phyloP scores from a whole-genome alignment of 2,329 filamentous ascomycete genomes.

The Didymella arachidicola region DNA sequence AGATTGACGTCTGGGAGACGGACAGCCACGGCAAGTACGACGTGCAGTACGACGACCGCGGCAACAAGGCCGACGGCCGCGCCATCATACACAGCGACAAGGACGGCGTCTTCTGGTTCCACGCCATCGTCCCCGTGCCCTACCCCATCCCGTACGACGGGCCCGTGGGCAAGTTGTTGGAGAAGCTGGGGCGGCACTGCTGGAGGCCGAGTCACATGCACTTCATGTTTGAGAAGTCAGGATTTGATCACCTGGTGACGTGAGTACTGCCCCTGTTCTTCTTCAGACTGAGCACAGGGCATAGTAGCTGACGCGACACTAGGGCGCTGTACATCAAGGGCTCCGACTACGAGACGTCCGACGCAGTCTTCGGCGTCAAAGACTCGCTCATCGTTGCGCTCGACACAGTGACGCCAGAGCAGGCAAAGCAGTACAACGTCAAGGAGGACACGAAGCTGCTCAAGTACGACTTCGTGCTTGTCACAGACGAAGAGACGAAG shows the following conservation, averaged over 20 bases:
- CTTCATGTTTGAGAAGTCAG: slow-evolving; percentile 70
- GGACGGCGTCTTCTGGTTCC: slow-evolving; percentile 83
- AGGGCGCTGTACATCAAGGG: slow-evolving; percentile 79
- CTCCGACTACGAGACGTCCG: slow-evolving; percentile 82
- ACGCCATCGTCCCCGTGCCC: slow-evolving; percentile 81
- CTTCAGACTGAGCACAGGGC: too few species aligned
- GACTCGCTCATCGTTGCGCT: slow-evolving; percentile 67
- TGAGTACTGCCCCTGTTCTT: slow-evolving; percentile 56
- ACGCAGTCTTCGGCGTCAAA: slow-evolving; percentile 89
- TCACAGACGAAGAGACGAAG: slow-evolving; percentile 73
- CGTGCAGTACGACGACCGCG: slow-evolving; percentile 73
- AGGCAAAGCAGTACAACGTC: slow-evolving; percentile 61
- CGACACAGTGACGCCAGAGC: slow-evolving; percentile 36
- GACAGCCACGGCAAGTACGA: slow-evolving; percentile 83
- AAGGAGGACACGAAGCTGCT: slow-evolving; percentile 69
- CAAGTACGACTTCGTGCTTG: slow-evolving; percentile 79
- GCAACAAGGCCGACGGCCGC: slow-evolving; percentile 70
- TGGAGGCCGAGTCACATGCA: slow-evolving; percentile 52
- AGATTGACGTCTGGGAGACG: slow-evolving; percentile 86
- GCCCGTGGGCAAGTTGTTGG: slow-evolving; percentile 66
- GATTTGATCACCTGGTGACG: slow-evolving; percentile 79
- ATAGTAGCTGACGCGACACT: not conserved
- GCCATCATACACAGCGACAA: slow-evolving; percentile 74
- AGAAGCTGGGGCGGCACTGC: slow-evolving; percentile 42
- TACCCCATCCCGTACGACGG: slow-evolving; percentile 84